These are phyloP conservation scores for Penicillium concentricum DNA, from an alignment of 2,329 filamentous ascomycete species.

Conservation along the genomic window DNA sequence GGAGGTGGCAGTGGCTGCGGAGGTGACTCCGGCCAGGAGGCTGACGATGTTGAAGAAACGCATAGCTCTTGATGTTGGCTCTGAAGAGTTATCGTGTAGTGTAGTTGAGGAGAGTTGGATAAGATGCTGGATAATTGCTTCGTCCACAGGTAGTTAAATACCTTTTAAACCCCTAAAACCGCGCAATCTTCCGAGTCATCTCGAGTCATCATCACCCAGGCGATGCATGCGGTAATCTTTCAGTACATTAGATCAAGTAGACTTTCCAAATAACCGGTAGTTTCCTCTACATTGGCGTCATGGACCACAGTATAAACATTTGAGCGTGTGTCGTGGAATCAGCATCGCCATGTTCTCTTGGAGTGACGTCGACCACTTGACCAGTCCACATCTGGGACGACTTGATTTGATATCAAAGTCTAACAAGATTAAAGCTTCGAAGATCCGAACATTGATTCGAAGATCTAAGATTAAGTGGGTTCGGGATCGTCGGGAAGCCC, in stretches of 20 bases:
- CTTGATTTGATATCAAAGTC: not conserved
- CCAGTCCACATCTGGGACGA: too few species aligned
- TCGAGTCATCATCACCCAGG: not conserved
- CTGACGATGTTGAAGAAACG: slow-evolving; percentile 18
- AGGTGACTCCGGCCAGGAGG: slow-evolving; percentile 20
- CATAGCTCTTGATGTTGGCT: slow-evolving; percentile 12
- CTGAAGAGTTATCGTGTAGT: not conserved
- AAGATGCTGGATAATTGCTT: not conserved
- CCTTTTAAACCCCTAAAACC: not conserved
- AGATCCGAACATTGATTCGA: not conserved
- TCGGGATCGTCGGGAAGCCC: not conserved
- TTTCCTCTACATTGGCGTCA: slow-evolving; percentile 2
- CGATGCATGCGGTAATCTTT: slow-evolving; percentile 1
- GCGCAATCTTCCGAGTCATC: not conserved
- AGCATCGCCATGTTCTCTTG: not conserved
- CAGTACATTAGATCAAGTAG: not conserved
- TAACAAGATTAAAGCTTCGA: not conserved
- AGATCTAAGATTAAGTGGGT: not conserved
- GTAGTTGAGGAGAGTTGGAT: too few species aligned
- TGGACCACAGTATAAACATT: not conserved
- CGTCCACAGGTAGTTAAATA: not conserved
- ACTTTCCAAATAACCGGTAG: not conserved
- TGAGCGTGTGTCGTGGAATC: not conserved
- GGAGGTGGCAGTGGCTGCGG: slow-evolving; percentile 7
- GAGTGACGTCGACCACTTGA: slow-evolving; percentile 7